Base-by-base conservation (phyloP, 768 basidiomycete genomes). In the Mycena belliarum region DNA sequence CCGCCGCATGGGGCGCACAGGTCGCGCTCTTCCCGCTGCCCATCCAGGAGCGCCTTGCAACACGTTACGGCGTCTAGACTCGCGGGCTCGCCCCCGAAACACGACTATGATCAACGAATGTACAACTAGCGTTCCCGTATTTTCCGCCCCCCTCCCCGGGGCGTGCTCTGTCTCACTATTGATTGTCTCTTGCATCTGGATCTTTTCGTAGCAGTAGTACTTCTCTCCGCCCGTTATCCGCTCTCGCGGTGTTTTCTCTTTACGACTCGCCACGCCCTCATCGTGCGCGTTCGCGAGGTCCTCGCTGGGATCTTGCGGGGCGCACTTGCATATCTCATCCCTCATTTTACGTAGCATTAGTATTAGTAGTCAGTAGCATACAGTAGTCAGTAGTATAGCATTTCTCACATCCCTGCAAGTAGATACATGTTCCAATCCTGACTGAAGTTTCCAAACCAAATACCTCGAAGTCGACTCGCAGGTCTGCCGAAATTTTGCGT, bases 11-110 rank as follows among this genome's bases (percentile, higher is more conserved):
- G 97, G 82, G 84, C 26, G 84, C 86, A 5, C 91, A 94, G 69
- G 85, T 94, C 43, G 72, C 86, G 7, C 78, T 82, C 8, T 95
- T 97, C 79, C 97, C 96, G 29, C 89, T 89, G 21, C 83, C 82
- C 18, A 95, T 98, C 64, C 90, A 91, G 73, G 87, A 95, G 67
- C 87, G 95, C 49, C 80, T 99, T 42, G 84, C 87, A 11, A 77
- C 87, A 65, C 88, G 94, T 44, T 99, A 98, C 68, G 87, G 87
- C 63, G 93, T 98, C 46, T 96, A 77, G 75, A 42, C 26, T 29
- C 11, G 32, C 44, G 38, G 23, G 37, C 8, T 20, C 38, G 5
- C 28, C 16, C 23, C 20, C 25, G 29, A 50, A 49, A 45, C 23
- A 52, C 46, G 49, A n/a, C n/a, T n/a, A n/a, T n/a, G n/a, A n/a